Conservation (phyloP, 2,329 filamentous ascomycete genomes). For the Trichocomaceae sp. region DNA sequence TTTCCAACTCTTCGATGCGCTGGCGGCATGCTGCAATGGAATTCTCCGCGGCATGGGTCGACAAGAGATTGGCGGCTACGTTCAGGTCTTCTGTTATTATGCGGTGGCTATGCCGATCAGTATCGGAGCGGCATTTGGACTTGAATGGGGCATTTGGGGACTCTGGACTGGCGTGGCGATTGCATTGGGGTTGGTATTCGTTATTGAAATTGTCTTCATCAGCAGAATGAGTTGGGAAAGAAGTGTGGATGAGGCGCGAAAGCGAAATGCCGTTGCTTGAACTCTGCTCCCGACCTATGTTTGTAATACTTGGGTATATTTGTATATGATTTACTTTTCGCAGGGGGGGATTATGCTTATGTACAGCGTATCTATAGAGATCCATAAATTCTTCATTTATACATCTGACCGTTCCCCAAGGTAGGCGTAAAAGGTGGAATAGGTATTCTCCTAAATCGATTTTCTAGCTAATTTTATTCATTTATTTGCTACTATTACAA, state of each 20-base stretch:
- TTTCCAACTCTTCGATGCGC: slow-evolving; percentile 83
- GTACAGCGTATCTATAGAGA: background rate
- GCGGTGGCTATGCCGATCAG: slow-evolving; percentile 76
- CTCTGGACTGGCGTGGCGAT: slow-evolving; percentile 75
- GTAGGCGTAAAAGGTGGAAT: too few species aligned
- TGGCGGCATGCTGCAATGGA: slow-evolving; percentile 74
- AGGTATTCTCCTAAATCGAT: background rate
- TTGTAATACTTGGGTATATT: too few species aligned
- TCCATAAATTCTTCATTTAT: background rate
- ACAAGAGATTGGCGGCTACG: slow-evolving; percentile 83
- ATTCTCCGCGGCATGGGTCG: slow-evolving; percentile 79
- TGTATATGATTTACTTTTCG: too few species aligned
- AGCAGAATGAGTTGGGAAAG: slow-evolving; percentile 49
- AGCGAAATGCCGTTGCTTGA: slow-evolving; percentile 45
- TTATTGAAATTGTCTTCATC: slow-evolving; percentile 53
- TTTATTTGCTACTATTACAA: background rate
- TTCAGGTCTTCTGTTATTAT: slow-evolving; percentile 84
- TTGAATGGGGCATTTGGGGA: slow-evolving; percentile 70
- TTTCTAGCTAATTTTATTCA: background rate
- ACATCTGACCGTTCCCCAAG: background rate
- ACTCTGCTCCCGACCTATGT: too few species aligned
- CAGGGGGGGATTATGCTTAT: background rate
- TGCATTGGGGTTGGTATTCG: slow-evolving; percentile 55
- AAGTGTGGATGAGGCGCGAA: slow-evolving; percentile 55
- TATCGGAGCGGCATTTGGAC: slow-evolving; percentile 68